Conservation (phyloP, 2,329 filamentous ascomycete species). For the Raffaelea ambrosiae region DNA sequence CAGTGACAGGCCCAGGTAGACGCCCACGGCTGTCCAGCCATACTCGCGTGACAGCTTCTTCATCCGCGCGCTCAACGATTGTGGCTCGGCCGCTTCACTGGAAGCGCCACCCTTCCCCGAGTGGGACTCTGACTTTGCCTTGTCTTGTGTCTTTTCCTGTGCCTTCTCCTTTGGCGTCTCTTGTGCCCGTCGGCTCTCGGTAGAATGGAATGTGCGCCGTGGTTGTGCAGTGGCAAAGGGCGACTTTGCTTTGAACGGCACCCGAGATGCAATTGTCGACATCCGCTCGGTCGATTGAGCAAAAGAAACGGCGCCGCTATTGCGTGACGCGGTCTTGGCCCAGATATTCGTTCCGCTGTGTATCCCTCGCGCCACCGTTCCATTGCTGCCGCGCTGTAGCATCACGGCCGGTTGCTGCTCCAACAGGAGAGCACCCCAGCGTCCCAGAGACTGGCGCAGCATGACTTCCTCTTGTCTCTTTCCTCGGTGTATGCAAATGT, state of each 20-base stretch:
- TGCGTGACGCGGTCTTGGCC: too few species aligned
- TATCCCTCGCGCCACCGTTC: background rate
- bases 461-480: background rate
- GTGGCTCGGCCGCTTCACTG: constrained; percentile 17
- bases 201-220: constrained; percentile 20
- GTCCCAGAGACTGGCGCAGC: background rate
- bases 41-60: constrained; percentile 86
- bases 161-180: too few species aligned
- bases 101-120: background rate
- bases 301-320: too few species aligned
- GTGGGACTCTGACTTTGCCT: constrained; percentile 8
- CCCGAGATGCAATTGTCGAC: background rate
- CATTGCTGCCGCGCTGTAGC: background rate
- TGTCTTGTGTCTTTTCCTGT: background rate
- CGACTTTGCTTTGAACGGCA: background rate
- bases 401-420: background rate
- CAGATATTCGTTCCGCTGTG: background rate
- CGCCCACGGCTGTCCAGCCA: constrained; percentile 86
- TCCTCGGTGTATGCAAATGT: too few species aligned
- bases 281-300: background rate
- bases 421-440: background rate
- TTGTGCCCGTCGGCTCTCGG: constrained; percentile 16
- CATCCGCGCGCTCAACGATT: constrained; percentile 60
- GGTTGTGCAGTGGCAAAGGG: constrained; percentile 3
- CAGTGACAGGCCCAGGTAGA: constrained; percentile 75